Conservation (phyloP, 2,329 filamentous ascomycete genomes). For the Tolypocladium ovalisporum region DNA sequence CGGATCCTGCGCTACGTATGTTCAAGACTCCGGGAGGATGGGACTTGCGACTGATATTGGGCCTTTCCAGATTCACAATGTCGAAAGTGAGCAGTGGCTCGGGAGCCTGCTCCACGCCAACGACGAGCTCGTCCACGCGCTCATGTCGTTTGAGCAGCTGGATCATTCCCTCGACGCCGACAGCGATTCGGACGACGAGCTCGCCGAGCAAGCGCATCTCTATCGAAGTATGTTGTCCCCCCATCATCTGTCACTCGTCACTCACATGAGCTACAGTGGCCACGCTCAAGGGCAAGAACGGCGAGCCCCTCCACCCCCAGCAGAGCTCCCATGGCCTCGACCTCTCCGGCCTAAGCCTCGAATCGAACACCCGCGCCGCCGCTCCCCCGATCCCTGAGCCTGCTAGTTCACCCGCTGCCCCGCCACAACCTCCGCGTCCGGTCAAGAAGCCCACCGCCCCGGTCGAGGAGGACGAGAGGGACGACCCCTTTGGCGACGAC, state of each 20-base stretch:
- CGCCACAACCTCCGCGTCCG: not conserved
- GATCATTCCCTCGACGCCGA: slow-evolving; percentile 74
- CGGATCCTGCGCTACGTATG: slow-evolving; percentile 72
- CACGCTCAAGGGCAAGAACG: slow-evolving; percentile 38
- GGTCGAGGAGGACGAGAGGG: slow-evolving; percentile 45
- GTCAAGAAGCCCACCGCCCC: not conserved
- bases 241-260: slow-evolving; percentile 3
- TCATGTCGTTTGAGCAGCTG: slow-evolving; percentile 91
- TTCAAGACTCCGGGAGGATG: not conserved
- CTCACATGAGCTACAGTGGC: slow-evolving; percentile 29
- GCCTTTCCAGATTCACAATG: slow-evolving; percentile 64
- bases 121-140: slow-evolving; percentile 83
- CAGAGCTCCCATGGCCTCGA: slow-evolving; percentile 28
- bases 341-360: slow-evolving; percentile 33
- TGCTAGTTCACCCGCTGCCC: not conserved
- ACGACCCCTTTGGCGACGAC: slow-evolving; percentile 76
- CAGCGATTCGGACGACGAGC: slow-evolving; percentile 58
- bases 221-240: slow-evolving; percentile 41
- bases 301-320: slow-evolving; percentile 27
- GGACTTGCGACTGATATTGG: not conserved
- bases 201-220: slow-evolving; percentile 54
- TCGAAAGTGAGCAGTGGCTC: slow-evolving; percentile 85
- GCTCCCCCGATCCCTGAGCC: slow-evolving; percentile 28
- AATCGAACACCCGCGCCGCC: slow-evolving; percentile 21
- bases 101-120: slow-evolving; percentile 88